Base-by-base conservation (phyloP, 306 rosid species). In the Trichosanthes cucumerina region DNA sequence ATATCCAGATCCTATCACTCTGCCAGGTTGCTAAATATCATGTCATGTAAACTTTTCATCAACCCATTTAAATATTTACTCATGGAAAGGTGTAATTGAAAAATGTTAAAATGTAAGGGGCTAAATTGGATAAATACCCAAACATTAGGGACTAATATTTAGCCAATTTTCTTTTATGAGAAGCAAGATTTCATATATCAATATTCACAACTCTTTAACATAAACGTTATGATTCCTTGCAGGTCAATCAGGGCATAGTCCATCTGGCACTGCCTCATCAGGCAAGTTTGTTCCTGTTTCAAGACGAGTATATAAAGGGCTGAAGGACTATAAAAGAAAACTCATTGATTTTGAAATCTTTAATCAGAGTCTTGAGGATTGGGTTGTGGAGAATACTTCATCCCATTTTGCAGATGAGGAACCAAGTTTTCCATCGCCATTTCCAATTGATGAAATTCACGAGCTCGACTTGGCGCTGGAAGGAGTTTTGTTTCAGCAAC, bases 381-480 rank as follows among this genome's bases (percentile, higher is more conserved):
- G 98, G 98, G 90, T 91, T 81, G 54, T 79, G 83, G 94, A 89
- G 82, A 91, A 88, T 85, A 80, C 83, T 62, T 79, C 83, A 70
- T 80, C 75, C 66, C 90, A 85, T 86, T 86, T 89, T 39, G 84
- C 75, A 12, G 83, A 85, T 59, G 86, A 86, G 38, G 86, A 86
- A 79, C 90, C 83, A 58, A 62, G 52, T 41, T 93, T 90, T 79
- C 79, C 80, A 57, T 81, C 96, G 56, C 97, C 93, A 24, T 93
- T 91, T 63, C 76, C 87, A 16, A 85, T 85, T 7, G 96, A 89
- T 39, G 98, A 93, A 79, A 81, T 93, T 85, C 88, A 85, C 75
- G 87, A 91, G 85, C 91, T 93, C n/a, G 97, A 93, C 82, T 62
- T 93, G 50, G 98, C 98, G 44, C 77, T 93, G 71, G 98, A 93